These are phyloP conservation scores for Pleurotus pulmonarius DNA, from an alignment of 768 basidiomycete genomes.

Conservation along the genomic window DNA sequence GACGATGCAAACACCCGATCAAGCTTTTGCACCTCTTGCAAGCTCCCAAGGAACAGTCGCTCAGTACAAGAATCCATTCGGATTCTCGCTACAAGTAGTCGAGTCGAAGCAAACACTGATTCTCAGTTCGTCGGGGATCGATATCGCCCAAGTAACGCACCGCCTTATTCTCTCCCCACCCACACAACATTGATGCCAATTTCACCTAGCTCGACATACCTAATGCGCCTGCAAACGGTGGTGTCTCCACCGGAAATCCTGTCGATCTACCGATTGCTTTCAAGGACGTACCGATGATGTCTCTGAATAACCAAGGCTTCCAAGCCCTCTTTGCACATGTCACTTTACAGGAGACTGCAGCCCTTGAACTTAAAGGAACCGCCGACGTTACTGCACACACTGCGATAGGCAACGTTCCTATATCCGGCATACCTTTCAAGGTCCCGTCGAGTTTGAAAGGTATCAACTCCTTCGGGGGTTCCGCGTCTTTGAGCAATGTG, in stretches of 20 bases:
- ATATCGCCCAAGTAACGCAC: constrained; percentile 48
- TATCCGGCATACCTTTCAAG: constrained; percentile 59
- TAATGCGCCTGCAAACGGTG: constrained; percentile 43
- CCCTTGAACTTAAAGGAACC: constrained; percentile 50
- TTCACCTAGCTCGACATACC: constrained; percentile 47
- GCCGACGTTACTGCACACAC: constrained; percentile 60
- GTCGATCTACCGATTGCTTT: constrained; percentile 58
- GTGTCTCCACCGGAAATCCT: constrained; percentile 68
- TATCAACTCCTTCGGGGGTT: constrained; percentile 55
- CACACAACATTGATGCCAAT: not conserved
- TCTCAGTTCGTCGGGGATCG: constrained; percentile 40
- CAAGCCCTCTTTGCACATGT: constrained; percentile 54
- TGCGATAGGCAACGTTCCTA: constrained; percentile 61
- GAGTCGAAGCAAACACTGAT: constrained; percentile 52
- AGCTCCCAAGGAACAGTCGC: constrained; percentile 54
- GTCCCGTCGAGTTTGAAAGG: constrained; percentile 56
- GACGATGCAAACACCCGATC: constrained; percentile 42
- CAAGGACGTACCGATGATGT: constrained; percentile 48
- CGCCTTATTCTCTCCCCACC: not conserved
- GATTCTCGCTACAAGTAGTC: constrained; percentile 66
- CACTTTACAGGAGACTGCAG: constrained; percentile 41
- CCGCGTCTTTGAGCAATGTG: constrained; percentile 50
- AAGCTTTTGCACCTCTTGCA: constrained; percentile 59
- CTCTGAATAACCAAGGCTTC: constrained; percentile 54
- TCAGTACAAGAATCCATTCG: constrained; percentile 70